These are phyloP conservation scores for Salicornia ramosissima DNA, from an alignment of 148 eudicot species.

Conservation along the genomic window DNA sequence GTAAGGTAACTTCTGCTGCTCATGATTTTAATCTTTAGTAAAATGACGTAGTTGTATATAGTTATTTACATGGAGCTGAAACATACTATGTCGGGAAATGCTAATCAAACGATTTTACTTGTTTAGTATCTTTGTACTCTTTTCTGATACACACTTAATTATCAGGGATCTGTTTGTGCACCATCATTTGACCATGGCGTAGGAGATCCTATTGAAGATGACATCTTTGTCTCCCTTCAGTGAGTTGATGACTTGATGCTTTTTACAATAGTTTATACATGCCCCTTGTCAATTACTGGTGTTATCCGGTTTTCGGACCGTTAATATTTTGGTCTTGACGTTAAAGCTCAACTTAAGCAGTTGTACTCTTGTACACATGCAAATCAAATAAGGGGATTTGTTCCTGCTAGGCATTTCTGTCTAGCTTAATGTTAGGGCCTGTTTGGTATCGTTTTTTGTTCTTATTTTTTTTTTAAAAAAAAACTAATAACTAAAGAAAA, in stretches of 20 bases:
- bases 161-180: conserved; percentile 81
- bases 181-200: conserved; percentile 98
- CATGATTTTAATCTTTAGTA: neutral
- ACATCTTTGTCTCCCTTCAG: conserved; percentile 79
- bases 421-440: neutral
- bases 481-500: no score
- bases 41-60: neutral
- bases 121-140: neutral
- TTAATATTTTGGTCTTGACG: neutral
- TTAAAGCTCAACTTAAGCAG: neutral
- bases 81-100: neutral
- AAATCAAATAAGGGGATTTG: no score
- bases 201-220: conserved; percentile 97
- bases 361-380: neutral
- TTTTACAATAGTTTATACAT: neutral
- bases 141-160: conserved; percentile 2
- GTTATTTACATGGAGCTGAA: neutral
- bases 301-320: neutral
- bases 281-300: neutral
- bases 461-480: no score
- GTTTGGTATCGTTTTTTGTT: no score
- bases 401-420: neutral
- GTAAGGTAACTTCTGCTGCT: conserved; percentile 43
- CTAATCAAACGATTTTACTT: neutral
- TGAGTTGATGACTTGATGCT: conserved; percentile 47